Base-by-base conservation (phyloP, 2,329 filamentous ascomycete genomes). In the Ophiocordyceps camponoti-floridani region DNA sequence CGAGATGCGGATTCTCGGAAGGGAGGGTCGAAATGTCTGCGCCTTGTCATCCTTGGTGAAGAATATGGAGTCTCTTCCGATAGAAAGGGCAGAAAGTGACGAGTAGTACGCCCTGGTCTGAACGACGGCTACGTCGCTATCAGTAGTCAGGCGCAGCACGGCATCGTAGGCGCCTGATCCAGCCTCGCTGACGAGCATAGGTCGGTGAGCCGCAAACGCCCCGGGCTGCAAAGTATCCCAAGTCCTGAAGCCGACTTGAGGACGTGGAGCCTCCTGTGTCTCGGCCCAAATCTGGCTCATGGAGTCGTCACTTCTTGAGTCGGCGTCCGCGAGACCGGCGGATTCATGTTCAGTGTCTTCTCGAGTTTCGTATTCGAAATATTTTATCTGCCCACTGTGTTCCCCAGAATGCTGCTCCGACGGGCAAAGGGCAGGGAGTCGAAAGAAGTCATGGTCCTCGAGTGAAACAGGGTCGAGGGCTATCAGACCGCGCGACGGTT, bases 41-140 rank as follows among this genome's bases (percentile, higher is more conserved):
- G 66, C 66, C 3, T 65, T 63, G 2, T 66, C 56, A 43, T 79
- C 65, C 68, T 75, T 85, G 0, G 60, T 55, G 57, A 85, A 91
- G 31, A 91, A 70, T 2, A 82, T 67, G 0, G 84, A 88, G 37
- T 77, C 79, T 42, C 82, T 70, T 0, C 84, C 84, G 6, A 87
- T 69, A 0, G 77, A 75, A 1, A 89, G 64, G 12, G 77, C 72
- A 48, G 82, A 65, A 1, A 89, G 62, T 11, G 77, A 79, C 16
- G 67, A 58, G 43, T 67, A 60, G 53, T 76, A 80, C 5, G 64
- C 55, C 18, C 59, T 63, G 1, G 65, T 58, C 43, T 74, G 65
- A 3, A 79, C 57, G 11, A 72, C 55, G 12, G 64, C 56, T 6
- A 64, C 56, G 3, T 62, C 54, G 8, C 55, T 53, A 48, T 68